Evolutionary conservation across 169 alveolate genomes (phyloP).

Genomic region (Plasmodium relictum): DNA sequence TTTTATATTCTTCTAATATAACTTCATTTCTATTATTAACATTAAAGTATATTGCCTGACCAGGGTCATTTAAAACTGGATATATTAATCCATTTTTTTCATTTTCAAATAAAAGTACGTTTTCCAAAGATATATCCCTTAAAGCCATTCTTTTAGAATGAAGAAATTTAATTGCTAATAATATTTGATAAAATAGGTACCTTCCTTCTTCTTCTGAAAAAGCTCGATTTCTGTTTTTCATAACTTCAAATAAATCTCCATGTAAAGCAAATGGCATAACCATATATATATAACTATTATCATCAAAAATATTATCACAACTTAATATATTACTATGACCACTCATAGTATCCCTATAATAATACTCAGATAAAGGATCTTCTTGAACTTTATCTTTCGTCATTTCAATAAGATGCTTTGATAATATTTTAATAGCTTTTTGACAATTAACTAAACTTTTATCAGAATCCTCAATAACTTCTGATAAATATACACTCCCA

Average conservation of each 20-base stretch:
- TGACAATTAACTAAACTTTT: constrained; percentile 4
- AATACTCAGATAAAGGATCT: constrained; percentile 67
- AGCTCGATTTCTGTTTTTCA: constrained; percentile 77
- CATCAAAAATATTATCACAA: constrained; percentile 60
- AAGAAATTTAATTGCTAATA: constrained; percentile 73
- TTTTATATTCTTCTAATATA: constrained; percentile 55
- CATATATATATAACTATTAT: constrained; percentile 52
- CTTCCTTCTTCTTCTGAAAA: constrained; percentile 81
- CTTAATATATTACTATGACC: constrained; percentile 70
- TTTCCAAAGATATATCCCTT: constrained; percentile 83
- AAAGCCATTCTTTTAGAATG: constrained; percentile 79
- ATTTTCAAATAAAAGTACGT: constrained; percentile 82
- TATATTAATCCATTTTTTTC: constrained; percentile 78
- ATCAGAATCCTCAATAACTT: constrained; percentile 23
- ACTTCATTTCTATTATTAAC: constrained; percentile 42
- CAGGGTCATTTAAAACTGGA: constrained; percentile 87
- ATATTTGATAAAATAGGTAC: constrained; percentile 79
- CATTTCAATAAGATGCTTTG: constrained; percentile 61
- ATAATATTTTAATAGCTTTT: constrained; percentile 58
- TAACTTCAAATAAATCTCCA: constrained; percentile 82
- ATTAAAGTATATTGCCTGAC: constrained; percentile 82
- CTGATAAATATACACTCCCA: constrained; percentile 54
- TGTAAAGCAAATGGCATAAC: constrained; percentile 81
- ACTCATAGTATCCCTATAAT: constrained; percentile 66
- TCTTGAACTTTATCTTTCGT: constrained; percentile 62